Evolutionary conservation across 345 rosid genomes (phyloP), one percentile per base, ranked within the genome.

Genomic region (Psidium guajava): DNA sequence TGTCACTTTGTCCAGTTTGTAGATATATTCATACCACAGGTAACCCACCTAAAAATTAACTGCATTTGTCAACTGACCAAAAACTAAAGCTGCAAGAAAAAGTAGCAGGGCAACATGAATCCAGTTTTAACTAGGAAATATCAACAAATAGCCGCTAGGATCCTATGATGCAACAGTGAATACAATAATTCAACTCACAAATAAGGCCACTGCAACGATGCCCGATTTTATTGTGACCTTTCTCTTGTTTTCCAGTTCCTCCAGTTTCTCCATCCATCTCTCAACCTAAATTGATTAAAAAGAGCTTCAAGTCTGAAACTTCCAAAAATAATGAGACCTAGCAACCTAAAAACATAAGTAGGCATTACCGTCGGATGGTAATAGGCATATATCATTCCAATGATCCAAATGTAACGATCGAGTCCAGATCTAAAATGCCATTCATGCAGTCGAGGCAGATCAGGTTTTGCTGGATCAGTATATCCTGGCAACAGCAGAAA

Each of bases 401-500:
- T 85, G 84, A 95, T 96, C 98, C 99, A 96, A 89, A 97, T 95
- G 87, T 96, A 97, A 90, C 98, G 99, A 86, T 97, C 98, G 83
- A 97, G 98, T 89, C 98, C 99, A 47, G 99, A 96, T 95, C 99
- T 94, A 90, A 97, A 97, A 86, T 96, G 98, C 98, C 99, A 97
- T 85, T 95, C 99, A 85, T 97, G 96, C 84, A 95, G 82, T 77
- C 93, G 91, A 85, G 95, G 89, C 49, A 97, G 98, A 90, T 94
- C 94, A 1, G 97, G 99, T 88, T 97, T 97, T 36, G 93, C 98
- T 80, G 98, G 99, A 90, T 97, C 99, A 83, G 90, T 90, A 90
- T 97, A 96, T 51, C 96, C 98, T 95, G 94, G 87, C 18, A 44
- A 64, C 20, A 75, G 54, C 42, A 64, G 22, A 88, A 69, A 10